phyloP scores from a whole-genome alignment of 2,329 filamentous ascomycete species.

The Aspergillus latus region DNA sequence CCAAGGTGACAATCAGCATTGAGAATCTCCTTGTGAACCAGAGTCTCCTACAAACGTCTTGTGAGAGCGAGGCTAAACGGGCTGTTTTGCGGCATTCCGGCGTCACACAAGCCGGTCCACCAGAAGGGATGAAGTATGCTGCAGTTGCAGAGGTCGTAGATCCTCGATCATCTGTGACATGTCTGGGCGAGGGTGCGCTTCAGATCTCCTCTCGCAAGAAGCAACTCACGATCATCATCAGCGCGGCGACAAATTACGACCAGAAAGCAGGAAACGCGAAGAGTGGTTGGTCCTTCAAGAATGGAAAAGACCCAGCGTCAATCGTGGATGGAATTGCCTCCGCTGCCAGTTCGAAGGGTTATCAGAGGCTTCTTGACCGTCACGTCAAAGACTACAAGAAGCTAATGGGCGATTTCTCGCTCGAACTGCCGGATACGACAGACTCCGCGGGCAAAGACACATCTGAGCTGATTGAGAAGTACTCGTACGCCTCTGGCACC shows the following conservation, averaged over 20 bases:
- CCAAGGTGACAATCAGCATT: constrained; percentile 43
- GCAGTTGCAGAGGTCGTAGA: background rate
- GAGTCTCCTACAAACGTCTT: constrained; percentile 24
- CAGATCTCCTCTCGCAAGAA: background rate
- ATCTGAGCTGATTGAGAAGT: constrained; percentile 34
- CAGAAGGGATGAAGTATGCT: background rate
- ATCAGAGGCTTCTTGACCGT: constrained; percentile 13
- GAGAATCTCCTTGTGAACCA: constrained; percentile 40
- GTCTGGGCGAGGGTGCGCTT: background rate
- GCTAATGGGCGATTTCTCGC: constrained; percentile 30
- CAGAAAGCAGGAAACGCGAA: constrained; percentile 49
- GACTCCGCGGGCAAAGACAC: constrained; percentile 22
- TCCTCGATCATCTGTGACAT: background rate
- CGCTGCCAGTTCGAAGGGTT: constrained; percentile 9
- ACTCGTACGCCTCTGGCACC: constrained; percentile 24
- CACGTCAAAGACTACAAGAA: constrained; percentile 21
- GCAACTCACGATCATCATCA: constrained; percentile 41
- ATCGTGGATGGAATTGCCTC: constrained; percentile 35
- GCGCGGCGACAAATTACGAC: constrained; percentile 50
- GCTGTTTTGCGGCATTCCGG: background rate
- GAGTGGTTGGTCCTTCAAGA: constrained; percentile 48
- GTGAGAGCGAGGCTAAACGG: constrained; percentile 21
- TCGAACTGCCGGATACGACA: constrained; percentile 40
- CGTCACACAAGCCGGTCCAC: background rate
- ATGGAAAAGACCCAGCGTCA: constrained; percentile 46